These are phyloP conservation scores for Lathyrus aphaca DNA, from an alignment of 306 rosid species.

Conservation along the genomic window DNA sequence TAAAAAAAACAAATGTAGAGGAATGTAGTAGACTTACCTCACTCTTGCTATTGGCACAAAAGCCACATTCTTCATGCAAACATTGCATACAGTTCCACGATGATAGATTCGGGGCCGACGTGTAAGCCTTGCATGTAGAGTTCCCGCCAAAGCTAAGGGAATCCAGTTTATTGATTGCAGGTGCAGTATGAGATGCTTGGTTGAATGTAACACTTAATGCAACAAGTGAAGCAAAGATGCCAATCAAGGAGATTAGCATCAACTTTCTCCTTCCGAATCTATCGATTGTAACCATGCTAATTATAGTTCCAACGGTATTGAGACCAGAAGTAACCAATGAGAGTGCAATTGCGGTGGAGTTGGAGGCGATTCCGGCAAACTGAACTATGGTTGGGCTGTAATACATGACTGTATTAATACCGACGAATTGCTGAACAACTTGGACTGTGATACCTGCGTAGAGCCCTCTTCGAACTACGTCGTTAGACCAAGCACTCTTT, in stretches of 20 bases:
- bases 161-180: slow-evolving; percentile 50
- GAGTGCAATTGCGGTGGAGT: slow-evolving; percentile 72
- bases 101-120: slow-evolving; percentile 43
- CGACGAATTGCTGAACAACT: slow-evolving; percentile 84
- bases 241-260: slow-evolving; percentile 66
- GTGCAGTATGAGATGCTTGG: slow-evolving; percentile 60
- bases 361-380: slow-evolving; percentile 81
- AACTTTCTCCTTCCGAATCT: slow-evolving; percentile 70
- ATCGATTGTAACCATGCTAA: slow-evolving; percentile 68
- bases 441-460: slow-evolving; percentile 74
- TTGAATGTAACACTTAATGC: slow-evolving; percentile 56
- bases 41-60: slow-evolving; percentile 50
- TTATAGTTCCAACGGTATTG: slow-evolving; percentile 63
- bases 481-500: slow-evolving; percentile 48
- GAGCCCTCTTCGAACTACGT: slow-evolving; percentile 70
- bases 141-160: slow-evolving; percentile 63
- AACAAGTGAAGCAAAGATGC: slow-evolving; percentile 59
- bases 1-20: background rate
- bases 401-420: slow-evolving; percentile 88
- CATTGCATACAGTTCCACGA: slow-evolving; percentile 86
- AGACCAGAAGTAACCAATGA: slow-evolving; percentile 81
- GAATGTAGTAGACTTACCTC: slow-evolving; percentile 51
- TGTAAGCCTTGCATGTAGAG: slow-evolving; percentile 62
- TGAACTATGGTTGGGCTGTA: slow-evolving; percentile 93
- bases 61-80: slow-evolving; percentile 61